Base-by-base conservation (phyloP, 768 basidiomycete genomes). In the Tulasnella sp. region DNA sequence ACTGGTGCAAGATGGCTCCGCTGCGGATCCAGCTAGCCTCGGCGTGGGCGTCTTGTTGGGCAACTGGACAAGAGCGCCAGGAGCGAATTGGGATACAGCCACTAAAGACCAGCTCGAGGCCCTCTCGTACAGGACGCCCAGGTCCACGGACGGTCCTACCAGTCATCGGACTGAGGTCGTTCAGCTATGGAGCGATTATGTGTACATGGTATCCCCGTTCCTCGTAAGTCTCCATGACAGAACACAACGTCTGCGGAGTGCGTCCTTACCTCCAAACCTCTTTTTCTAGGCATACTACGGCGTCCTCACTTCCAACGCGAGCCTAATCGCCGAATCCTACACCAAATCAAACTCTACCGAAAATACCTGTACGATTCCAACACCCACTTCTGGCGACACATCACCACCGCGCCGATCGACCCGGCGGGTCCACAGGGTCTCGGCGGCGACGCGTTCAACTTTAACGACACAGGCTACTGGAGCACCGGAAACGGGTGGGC, bases 401-500 rank as follows among this genome's bases (percentile, higher is more conserved):
- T 86, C 80, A 80, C 82, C 22, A 72, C 82, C 16, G 84, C 83
- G 2, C 44, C 48, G 22, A 69, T 31, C 24, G 44, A 69, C 40
- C 72, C 73, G 11, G 24, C 64, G 40, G 54, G 41, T 3, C 76
- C 74, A 22, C 46, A 14, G 18, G 41, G 41, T 9, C 0, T 2
- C 46, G 34, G 34, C n/a, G 40, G 24, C 40, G n/a, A n/a, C 24
- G 40, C 40, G 41, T 42, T 48, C 46, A 54, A n/a, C 24, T 80
- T 80, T 78, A 69, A 64, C n/a, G 83, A 85, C 72, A 60, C 76
- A 1, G 84, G 84, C 1, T 80, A 84, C 46, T 85, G 82, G 83
- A 76, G 83, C 31, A 82, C 83, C 16, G 85, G 85, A 0, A 86
- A 85, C 80, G 85, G 82, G 0, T 86, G 86, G 86, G 86, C 85